A percentile compares a stretch with the other conserved stretches of the same genome.
Conservation (phyloP, 805 yeast species). For the Myxozyma vanderwaltii region DNA sequence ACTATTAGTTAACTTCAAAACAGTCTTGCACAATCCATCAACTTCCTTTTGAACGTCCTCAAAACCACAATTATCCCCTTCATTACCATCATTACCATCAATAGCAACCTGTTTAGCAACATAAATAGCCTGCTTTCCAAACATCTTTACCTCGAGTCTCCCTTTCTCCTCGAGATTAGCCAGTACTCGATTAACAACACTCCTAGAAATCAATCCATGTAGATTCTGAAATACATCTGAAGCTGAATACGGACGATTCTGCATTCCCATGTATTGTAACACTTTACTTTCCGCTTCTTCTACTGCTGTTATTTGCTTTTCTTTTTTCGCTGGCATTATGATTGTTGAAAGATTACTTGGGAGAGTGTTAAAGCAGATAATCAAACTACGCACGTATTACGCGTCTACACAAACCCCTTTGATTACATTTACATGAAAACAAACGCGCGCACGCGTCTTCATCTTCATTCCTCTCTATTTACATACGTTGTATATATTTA, state of each 20-base stretch:
- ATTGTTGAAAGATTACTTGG: neutral
- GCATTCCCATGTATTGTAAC: conserved; percentile 26
- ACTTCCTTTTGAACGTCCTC: neutral
- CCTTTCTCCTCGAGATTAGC: conserved; percentile 28
- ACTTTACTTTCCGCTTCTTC: conserved; percentile 11
- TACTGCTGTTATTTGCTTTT: neutral
- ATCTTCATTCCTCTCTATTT: neutral
- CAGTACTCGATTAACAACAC: conserved; percentile 27
- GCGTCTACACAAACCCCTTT: conserved; percentile 1
- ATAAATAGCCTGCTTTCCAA: conserved; percentile 31
- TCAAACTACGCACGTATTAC: neutral
- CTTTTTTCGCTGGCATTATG: conserved; percentile 12
- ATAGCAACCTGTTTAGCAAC: conserved; percentile 21
- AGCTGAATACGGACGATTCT: conserved; percentile 35
- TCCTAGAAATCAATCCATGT: conserved; percentile 20
- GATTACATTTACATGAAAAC: neutral
- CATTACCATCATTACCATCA: conserved; percentile 3
- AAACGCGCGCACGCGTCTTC: conserved; percentile 3
- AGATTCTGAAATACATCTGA: conserved; percentile 31
- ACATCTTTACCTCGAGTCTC: conserved; percentile 23
- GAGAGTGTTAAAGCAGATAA: neutral
- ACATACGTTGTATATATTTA: neutral
- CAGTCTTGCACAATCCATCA: neutral
- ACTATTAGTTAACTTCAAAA: too few relatives aligned
- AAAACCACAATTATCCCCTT: conserved; percentile 12